These are phyloP conservation scores for Austroboletus eburneus DNA, from an alignment of 768 basidiomycete genomes.

Conservation along the genomic window DNA sequence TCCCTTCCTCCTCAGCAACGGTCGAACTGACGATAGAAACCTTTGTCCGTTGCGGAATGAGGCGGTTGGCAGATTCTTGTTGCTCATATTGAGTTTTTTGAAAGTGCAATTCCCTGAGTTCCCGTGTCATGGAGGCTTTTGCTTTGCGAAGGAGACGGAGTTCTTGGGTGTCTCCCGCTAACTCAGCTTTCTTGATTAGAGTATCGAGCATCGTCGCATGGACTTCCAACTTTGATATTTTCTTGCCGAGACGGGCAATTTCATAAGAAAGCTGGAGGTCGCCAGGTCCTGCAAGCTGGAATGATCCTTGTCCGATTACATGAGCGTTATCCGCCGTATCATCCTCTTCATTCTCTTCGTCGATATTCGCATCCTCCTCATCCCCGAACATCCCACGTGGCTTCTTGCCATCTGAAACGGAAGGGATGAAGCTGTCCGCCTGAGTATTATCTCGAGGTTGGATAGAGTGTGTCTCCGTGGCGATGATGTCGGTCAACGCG, in stretches of 20 bases:
- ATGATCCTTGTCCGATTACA: conserved; percentile 46
- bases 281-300: conserved; percentile 80
- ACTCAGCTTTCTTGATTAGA: conserved; percentile 90
- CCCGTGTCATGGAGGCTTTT: conserved; percentile 74
- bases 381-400: conserved; percentile 34
- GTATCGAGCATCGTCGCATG: conserved; percentile 84
- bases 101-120: conserved; percentile 80
- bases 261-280: conserved; percentile 87
- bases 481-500: conserved; percentile 93
- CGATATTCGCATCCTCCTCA: conserved; percentile 35
- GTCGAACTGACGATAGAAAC: conserved; percentile 85
- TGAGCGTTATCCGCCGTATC: conserved; percentile 19
- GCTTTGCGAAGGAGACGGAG: conserved; percentile 78
- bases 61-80: conserved; percentile 86
- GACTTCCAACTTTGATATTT: conserved; percentile 69
- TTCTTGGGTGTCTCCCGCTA: conserved; percentile 88
- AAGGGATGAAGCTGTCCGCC: conserved; percentile 4
- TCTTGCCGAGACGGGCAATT: conserved; percentile 72
- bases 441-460: conserved; percentile 13
- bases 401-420: conserved; percentile 11
- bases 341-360: conserved; percentile 48
- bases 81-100: conserved; percentile 93
- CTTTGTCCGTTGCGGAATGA: conserved; percentile 77
- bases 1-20: conserved; percentile 78
- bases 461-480: conserved; percentile 60